Conservation (phyloP, 1,284 basidiomycete species). For the Apiotrichum sp. region DNA sequence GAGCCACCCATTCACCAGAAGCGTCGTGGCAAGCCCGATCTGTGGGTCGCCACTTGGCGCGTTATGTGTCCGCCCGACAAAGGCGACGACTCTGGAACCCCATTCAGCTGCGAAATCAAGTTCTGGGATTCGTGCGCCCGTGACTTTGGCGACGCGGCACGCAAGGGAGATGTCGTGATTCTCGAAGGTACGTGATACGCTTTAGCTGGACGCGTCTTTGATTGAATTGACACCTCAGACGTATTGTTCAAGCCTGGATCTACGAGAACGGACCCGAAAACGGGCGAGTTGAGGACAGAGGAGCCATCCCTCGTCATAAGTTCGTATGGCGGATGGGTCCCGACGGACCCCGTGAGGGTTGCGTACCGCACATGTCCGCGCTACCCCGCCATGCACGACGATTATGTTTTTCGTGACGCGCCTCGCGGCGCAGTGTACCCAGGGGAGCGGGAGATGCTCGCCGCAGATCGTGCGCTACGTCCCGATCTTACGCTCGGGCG, state of each 20-base stretch:
- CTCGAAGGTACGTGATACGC: slow-evolving; percentile 39
- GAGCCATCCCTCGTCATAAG: too few species aligned
- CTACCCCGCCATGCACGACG: slow-evolving; percentile 13
- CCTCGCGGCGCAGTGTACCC: not conserved
- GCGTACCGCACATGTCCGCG: slow-evolving; percentile 39
- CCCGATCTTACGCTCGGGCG: slow-evolving; percentile 36
- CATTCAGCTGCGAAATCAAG: slow-evolving; percentile 27
- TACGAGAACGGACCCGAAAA: too few species aligned
- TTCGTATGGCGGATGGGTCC: not conserved
- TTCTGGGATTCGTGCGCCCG: slow-evolving; percentile 36
- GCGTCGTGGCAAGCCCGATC: slow-evolving; percentile 20
- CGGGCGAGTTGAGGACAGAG: too few species aligned
- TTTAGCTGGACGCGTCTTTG: too few species aligned
- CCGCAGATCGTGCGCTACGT: slow-evolving; percentile 17
- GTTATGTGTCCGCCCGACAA: slow-evolving; percentile 28
- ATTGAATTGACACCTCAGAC: too few species aligned
- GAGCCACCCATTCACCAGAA: too few species aligned
- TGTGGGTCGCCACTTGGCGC: slow-evolving; percentile 35
- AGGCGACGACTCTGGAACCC: slow-evolving; percentile 10
- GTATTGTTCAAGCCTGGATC: too few species aligned
- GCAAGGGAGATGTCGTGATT: slow-evolving; percentile 37
- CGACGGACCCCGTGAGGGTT: not conserved
- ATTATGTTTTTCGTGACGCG: slow-evolving; percentile 24
- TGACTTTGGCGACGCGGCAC: slow-evolving; percentile 27
- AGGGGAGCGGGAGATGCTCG: not conserved